Percentiles rank a stretch among this genome's conserved stretches.
These are phyloP conservation scores for Sarocladium brachiariae DNA, from an alignment of 2,329 filamentous ascomycete species.

Conservation along the genomic window DNA sequence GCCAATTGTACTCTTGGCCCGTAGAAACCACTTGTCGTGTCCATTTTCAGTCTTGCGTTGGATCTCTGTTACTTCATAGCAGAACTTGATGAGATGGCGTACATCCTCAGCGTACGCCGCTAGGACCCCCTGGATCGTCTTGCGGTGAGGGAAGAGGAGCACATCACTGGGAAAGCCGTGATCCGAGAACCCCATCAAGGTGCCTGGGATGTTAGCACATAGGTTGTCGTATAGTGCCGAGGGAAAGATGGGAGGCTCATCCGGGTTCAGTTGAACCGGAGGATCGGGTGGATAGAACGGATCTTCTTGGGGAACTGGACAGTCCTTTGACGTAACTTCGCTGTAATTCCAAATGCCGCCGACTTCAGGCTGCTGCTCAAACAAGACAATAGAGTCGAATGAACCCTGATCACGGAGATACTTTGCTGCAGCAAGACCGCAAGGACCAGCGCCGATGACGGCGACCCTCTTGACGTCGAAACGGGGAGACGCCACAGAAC, in stretches of 20 bases:
- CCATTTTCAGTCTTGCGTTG: constrained; percentile 21
- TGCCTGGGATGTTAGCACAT: constrained; percentile 80
- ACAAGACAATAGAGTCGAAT: constrained; percentile 67
- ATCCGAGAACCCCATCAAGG: constrained; percentile 75
- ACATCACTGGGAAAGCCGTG: constrained; percentile 54
- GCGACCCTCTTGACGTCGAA: constrained; percentile 58
- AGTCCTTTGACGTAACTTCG: constrained; percentile 37
- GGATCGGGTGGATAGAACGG: constrained; percentile 56
- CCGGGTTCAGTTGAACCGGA: constrained; percentile 43
- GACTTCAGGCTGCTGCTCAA: constrained; percentile 69
- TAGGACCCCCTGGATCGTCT: constrained; percentile 67
- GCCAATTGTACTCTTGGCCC: constrained; percentile 42
- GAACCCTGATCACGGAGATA: constrained; percentile 63
- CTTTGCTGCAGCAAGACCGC: constrained; percentile 72
- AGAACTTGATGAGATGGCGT: constrained; percentile 59
- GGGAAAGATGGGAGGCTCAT: constrained; percentile 52
- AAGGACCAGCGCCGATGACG: constrained; percentile 76
- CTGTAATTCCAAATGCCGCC: constrained; percentile 88
- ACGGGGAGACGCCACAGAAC: constrained; percentile 17
- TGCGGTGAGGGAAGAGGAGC: constrained; percentile 68
- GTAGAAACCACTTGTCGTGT: constrained; percentile 54
- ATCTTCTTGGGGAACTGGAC: constrained; percentile 61
- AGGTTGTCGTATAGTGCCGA: constrained; percentile 77
- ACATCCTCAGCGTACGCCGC: constrained; percentile 64
- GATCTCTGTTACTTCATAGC: constrained; percentile 61